These are phyloP conservation scores for Trypanosoma caninum DNA, from an alignment of 208 protist species.

Conservation along the genomic window DNA sequence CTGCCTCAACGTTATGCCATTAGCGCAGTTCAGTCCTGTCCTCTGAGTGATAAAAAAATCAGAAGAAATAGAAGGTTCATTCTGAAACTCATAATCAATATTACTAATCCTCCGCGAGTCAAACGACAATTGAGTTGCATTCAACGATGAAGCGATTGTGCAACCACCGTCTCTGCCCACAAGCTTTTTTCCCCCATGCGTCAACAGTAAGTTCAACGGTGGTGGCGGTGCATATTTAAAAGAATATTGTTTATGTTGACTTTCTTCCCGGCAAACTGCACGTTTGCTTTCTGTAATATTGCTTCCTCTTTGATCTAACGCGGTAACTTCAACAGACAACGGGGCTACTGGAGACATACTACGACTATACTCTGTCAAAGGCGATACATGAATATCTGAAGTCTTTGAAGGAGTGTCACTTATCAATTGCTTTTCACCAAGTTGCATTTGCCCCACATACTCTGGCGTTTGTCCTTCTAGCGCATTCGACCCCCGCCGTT, in stretches of 20 bases:
- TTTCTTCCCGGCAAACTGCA: too few species aligned
- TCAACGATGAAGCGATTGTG: background rate
- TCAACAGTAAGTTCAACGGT: background rate
- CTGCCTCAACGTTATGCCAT: slow-evolving; percentile 5
- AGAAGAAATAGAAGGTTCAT: background rate
- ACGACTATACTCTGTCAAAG: slow-evolving; percentile 14
- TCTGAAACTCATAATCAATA: slow-evolving; percentile 6
- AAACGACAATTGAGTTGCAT: background rate
- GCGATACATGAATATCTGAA: slow-evolving; percentile 21
- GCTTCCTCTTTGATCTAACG: too few species aligned
- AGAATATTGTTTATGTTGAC: too few species aligned
- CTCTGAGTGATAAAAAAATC: background rate
- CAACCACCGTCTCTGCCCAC: background rate
- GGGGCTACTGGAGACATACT: background rate
- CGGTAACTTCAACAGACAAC: too few species aligned
- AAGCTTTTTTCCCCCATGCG: background rate
- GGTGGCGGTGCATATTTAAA: too few species aligned
- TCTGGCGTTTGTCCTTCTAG: background rate
- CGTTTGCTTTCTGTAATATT: too few species aligned
- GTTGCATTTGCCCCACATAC: background rate
- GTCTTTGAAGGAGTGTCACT: slow-evolving; percentile 2
- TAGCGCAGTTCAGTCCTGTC: background rate
- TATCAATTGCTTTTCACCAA: background rate
- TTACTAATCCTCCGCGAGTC: background rate
- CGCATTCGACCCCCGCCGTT: background rate